phyloP scores from a whole-genome alignment of 495 filamentous ascomycete genomes.

The Evernia prunastri region DNA sequence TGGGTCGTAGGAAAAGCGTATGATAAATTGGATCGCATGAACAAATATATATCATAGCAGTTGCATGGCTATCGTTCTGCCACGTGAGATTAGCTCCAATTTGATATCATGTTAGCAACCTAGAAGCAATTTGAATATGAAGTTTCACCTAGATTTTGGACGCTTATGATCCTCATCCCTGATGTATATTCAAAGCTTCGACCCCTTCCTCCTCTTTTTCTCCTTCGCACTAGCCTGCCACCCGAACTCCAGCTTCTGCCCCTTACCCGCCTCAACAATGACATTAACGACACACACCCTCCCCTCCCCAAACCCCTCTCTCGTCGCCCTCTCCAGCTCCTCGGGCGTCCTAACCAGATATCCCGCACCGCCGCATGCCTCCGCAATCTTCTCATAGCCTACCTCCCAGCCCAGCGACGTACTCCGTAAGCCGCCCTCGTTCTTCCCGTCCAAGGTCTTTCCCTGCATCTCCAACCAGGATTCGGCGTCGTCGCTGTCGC shows the following conservation, averaged over 20 bases:
- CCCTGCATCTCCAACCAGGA: slow-evolving; percentile 39
- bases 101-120: no score
- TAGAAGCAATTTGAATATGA: no score
- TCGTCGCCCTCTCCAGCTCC: slow-evolving; percentile 47
- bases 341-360: slow-evolving; percentile 48
- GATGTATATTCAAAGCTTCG: slow-evolving; percentile 12
- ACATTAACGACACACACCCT: slow-evolving; percentile 51
- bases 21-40: no score
- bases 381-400: slow-evolving; percentile 53
- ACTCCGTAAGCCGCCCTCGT: slow-evolving; percentile 41
- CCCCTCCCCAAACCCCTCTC: slow-evolving; percentile 45
- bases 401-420: slow-evolving; percentile 54
- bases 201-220: slow-evolving; percentile 17
- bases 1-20: no score
- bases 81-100: no score
- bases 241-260: slow-evolving; percentile 41
- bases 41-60: no score
- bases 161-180: background rate
- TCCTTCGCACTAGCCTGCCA: slow-evolving; percentile 21
- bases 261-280: slow-evolving; percentile 51
- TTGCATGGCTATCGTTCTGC: no score
- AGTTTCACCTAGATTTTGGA: no score
- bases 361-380: slow-evolving; percentile 51
- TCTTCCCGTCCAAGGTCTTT: slow-evolving; percentile 35
- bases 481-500: slow-evolving; percentile 39